Percentiles rank a stretch among this genome's conserved stretches.
Evolutionary conservation across 441 rosid species (phyloP).

Genomic region (Omphalea diandra): DNA sequence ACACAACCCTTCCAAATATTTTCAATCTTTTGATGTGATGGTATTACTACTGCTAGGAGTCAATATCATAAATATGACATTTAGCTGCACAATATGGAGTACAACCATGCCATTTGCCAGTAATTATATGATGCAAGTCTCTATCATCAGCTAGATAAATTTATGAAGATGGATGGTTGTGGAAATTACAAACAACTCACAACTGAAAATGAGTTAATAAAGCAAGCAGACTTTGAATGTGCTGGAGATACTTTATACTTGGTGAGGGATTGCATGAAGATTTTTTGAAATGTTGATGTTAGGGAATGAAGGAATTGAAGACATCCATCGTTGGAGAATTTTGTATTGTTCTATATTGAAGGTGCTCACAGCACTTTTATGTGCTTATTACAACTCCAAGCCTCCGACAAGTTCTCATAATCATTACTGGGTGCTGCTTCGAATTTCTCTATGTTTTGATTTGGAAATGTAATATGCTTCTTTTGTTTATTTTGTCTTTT

Average conservation of each 20-base stretch:
- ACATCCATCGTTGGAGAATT: too few species aligned
- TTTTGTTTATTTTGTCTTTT: too few species aligned
- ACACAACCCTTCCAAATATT: too few species aligned
- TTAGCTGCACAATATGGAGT: neutral
- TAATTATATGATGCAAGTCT: neutral
- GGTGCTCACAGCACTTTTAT: neutral
- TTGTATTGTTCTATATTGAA: too few species aligned
- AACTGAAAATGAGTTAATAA: neutral
- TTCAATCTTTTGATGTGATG: too few species aligned
- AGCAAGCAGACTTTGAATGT: neutral
- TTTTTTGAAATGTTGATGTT: neutral
- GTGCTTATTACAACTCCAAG: neutral
- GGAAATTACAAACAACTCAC: neutral
- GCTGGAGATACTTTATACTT: neutral
- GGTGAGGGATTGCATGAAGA: neutral
- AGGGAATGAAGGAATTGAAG: too few species aligned
- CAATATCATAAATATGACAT: neutral
- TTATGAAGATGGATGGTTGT: neutral
- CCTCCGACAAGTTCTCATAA: neutral
- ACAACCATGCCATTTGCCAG: neutral
- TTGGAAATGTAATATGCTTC: neutral
- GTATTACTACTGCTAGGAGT: neutral
- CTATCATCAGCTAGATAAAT: neutral
- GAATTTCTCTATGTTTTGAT: neutral
- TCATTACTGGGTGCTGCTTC: neutral